phyloP scores from a whole-genome alignment of 2,329 filamentous ascomycete species.

The Aspergillus sergii region DNA sequence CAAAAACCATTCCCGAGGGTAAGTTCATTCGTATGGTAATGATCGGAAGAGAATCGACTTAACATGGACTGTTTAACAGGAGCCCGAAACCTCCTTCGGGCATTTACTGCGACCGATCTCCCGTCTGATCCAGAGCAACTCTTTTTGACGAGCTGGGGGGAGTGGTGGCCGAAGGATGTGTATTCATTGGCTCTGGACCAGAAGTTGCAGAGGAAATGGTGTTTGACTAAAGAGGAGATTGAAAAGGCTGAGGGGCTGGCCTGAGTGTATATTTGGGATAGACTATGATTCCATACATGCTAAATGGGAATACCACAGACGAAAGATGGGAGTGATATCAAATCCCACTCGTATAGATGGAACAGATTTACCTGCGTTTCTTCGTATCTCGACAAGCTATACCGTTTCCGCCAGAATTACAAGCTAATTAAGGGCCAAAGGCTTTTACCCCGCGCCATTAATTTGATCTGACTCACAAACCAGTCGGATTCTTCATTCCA shows the following conservation, averaged over 20 bases:
- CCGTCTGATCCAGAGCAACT: constrained; percentile 27
- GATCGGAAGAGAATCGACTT: not conserved
- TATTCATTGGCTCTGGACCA: constrained; percentile 24
- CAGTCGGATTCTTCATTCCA: not conserved
- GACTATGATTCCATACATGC: not conserved
- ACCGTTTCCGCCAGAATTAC: not conserved
- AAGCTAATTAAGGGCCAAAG: not conserved
- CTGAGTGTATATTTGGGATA: not conserved
- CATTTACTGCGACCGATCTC: constrained; percentile 20
- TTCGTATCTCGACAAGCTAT: not conserved
- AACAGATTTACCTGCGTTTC: too few species aligned
- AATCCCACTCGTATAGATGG: too few species aligned
- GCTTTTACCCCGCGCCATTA: not conserved
- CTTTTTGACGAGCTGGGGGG: constrained; percentile 32
- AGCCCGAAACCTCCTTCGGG: constrained; percentile 27
- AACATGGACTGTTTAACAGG: constrained; percentile 19
- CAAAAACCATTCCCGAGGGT: not conserved
- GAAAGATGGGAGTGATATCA: too few species aligned
- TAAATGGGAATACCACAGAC: not conserved
- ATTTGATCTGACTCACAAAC: not conserved
- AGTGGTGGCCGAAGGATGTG: constrained; percentile 32
- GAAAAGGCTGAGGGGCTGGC: constrained; percentile 21
- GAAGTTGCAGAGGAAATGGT: constrained; percentile 28
- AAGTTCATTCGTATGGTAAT: not conserved
- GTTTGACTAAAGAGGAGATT: constrained; percentile 26